Conservation (phyloP, 1,139 yeast species). For the Wickerhamomyces sp. region DNA sequence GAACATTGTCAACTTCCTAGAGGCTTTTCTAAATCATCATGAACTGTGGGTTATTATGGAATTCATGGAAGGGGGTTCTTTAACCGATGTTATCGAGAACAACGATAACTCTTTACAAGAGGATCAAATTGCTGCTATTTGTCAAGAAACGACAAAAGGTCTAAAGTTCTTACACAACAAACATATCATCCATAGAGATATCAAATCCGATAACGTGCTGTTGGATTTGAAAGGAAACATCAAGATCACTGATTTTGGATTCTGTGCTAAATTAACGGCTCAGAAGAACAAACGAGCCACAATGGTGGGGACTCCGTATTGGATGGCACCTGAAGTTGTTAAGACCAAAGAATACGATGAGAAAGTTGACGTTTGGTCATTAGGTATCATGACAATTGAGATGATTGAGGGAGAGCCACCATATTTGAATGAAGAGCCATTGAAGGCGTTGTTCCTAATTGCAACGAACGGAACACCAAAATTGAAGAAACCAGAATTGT, state of each 20-base stretch:
- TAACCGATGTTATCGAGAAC: slow-evolving; percentile 83
- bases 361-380: slow-evolving; percentile 96
- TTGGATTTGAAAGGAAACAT: slow-evolving; percentile 84
- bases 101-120: slow-evolving; percentile 56
- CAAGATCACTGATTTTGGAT: slow-evolving; percentile 95
- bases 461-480: slow-evolving; percentile 98
- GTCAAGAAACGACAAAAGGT: slow-evolving; percentile 88
- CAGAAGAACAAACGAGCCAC: slow-evolving; percentile 93
- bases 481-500: slow-evolving; percentile 76
- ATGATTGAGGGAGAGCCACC: slow-evolving; percentile 99
- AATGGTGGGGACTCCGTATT: slow-evolving; percentile 98
- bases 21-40: slow-evolving; percentile 70
- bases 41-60: slow-evolving; percentile 92
- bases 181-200: slow-evolving; percentile 93
- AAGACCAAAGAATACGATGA: slow-evolving; percentile 95
- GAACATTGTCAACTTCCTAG: slow-evolving; percentile 90
- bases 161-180: slow-evolving; percentile 85
- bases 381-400: slow-evolving; percentile 97
- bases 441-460: slow-evolving; percentile 81
- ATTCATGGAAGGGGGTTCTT: slow-evolving; percentile 86
- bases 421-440: slow-evolving; percentile 90
- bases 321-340: slow-evolving; percentile 99
- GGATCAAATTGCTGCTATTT: slow-evolving; percentile 83
- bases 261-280: slow-evolving; percentile 93
- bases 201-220: slow-evolving; percentile 89